These are phyloP conservation scores for Picochlorum costavermella DNA, from an alignment of 139 green algal genomes.

Conservation along the genomic window DNA sequence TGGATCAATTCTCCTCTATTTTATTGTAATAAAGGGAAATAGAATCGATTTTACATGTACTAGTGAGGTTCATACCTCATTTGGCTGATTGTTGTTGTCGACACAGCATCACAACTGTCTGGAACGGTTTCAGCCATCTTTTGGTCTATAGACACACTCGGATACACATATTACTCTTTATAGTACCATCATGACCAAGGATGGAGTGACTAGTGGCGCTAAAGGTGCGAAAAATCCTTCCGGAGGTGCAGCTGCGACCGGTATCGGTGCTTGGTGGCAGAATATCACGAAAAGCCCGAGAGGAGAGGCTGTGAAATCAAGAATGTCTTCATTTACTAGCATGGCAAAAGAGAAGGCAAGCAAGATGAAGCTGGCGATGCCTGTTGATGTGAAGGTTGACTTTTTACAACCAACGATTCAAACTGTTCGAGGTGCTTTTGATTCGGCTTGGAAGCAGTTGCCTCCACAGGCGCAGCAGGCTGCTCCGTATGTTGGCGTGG, in stretches of 20 bases:
- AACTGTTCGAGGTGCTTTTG: slow-evolving; percentile 19
- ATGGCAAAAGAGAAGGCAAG: neutral
- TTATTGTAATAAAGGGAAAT: no score
- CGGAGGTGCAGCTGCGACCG: neutral
- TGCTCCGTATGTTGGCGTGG: slow-evolving; percentile 29
- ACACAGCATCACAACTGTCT: no score
- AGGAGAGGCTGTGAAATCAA: slow-evolving; percentile 1
- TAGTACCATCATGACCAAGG: neutral
- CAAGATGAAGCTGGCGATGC: slow-evolving; percentile 16
- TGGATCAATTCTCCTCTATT: no score
- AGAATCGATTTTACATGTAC: no score
- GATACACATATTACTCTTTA: no score
- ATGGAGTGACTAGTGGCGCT: neutral
- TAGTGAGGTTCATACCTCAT: no score
- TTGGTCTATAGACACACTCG: no score
- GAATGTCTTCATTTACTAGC: neutral
- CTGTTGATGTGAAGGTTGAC: slow-evolving; percentile 33
- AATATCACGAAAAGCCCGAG: neutral
- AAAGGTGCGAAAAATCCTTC: neutral
- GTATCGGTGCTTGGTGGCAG: slow-evolving; percentile 6
- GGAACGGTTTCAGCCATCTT: no score
- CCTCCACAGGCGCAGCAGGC: slow-evolving; percentile 36
- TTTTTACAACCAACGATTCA: slow-evolving; percentile 31
- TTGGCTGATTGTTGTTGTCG: no score
- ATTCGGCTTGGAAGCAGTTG: slow-evolving; percentile 25